A percentile compares a stretch with the other conserved stretches of the same genome.
These are phyloP conservation scores for Pseudocercospora fijiensis DNA, from an alignment of 2,329 filamentous ascomycete genomes.

Conservation along the genomic window DNA sequence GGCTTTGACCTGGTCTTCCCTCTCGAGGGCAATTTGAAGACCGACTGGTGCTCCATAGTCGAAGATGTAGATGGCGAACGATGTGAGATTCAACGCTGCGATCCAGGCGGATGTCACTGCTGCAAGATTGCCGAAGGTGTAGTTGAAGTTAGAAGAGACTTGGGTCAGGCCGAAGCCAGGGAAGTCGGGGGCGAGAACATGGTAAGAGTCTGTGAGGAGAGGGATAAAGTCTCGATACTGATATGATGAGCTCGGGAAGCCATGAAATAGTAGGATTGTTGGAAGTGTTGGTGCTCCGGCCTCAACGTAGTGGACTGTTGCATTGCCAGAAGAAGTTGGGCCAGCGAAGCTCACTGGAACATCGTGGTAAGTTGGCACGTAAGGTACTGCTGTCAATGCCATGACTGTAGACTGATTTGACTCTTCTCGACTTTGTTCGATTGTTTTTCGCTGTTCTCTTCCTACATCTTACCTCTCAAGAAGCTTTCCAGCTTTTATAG, in stretches of 20 bases:
- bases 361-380: constrained; percentile 22
- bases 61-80: constrained; percentile 60
- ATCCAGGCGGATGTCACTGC: constrained; percentile 52
- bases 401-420: neutral
- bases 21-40: constrained; percentile 53
- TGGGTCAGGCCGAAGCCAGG: constrained; percentile 61
- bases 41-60: constrained; percentile 62
- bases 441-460: neutral
- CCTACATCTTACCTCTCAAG: neutral
- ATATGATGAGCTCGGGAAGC: constrained; percentile 49
- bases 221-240: constrained; percentile 50
- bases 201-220: constrained; percentile 44
- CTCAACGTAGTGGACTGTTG: constrained; percentile 28
- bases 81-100: constrained; percentile 47
- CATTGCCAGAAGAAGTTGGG: constrained; percentile 14
- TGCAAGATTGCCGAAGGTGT: constrained; percentile 57
- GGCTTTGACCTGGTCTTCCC: constrained; percentile 50
- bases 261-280: constrained; percentile 49
- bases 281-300: constrained; percentile 32
- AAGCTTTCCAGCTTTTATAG: neutral
- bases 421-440: neutral
- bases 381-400: constrained; percentile 10
- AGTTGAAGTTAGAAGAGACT: constrained; percentile 47
- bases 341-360: constrained; percentile 14
- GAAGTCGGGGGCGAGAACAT: constrained; percentile 57